A percentile compares a stretch with the other conserved stretches of the same genome.
Conservation (phyloP, 495 filamentous ascomycete genomes). For the Tuber aestivum region DNA sequence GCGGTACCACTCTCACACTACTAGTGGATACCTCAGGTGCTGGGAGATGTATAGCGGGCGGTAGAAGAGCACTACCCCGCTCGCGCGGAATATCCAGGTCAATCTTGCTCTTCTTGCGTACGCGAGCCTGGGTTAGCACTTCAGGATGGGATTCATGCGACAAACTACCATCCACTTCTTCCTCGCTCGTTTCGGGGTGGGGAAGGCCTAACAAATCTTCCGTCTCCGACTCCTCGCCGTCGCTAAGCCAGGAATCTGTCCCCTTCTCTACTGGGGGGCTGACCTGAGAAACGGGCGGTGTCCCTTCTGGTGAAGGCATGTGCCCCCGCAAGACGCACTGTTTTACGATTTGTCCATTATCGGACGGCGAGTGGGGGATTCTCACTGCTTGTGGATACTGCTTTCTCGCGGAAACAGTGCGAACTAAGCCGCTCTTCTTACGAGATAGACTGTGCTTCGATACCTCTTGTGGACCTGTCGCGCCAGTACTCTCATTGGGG, state of each 20-base stretch:
- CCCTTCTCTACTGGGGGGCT: neutral
- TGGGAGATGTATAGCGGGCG: neutral
- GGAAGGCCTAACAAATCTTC: neutral
- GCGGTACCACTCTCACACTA: neutral
- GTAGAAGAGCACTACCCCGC: neutral
- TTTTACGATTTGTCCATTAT: neutral
- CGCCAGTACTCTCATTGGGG: neutral
- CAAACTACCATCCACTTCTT: neutral
- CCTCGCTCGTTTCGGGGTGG: neutral
- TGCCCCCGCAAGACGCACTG: neutral
- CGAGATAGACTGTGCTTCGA: neutral
- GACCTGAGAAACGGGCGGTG: neutral
- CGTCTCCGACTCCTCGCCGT: neutral
- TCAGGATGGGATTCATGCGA: neutral
- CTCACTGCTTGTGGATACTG: neutral
- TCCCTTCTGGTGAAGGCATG: neutral
- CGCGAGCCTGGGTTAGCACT: neutral
- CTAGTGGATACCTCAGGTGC: neutral
- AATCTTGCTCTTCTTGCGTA: neutral
- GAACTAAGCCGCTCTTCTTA: neutral
- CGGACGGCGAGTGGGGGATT: neutral
- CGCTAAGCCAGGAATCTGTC: neutral
- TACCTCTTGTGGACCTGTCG: neutral
- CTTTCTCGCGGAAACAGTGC: neutral
- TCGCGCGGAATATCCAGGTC: neutral